Base-by-base conservation (phyloP, 139 green algal species). In the Chlamydomonas sp. region DNA sequence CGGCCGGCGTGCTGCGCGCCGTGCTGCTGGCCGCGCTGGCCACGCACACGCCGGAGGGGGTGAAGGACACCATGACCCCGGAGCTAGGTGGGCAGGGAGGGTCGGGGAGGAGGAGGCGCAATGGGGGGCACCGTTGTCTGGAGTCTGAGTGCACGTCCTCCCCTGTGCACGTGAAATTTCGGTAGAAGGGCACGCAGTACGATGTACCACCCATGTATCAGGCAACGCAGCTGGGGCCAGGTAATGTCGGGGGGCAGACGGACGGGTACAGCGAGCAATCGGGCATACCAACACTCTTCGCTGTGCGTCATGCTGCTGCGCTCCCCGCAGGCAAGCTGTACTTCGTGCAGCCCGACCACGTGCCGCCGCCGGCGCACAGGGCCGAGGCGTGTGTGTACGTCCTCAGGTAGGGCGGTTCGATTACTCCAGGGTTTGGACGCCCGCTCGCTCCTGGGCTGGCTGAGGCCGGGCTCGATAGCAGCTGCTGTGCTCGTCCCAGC, bases 371-470 rank as follows among this genome's bases (percentile, higher is more conserved):
- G 9, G 80, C 67, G 4, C 80, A 85, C 68, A 58, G 4, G 49
- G 66, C 57, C 2, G 80, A 85, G 80, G 68, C 80, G 58, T 57
- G 58, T 57, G 80, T 85, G 80, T 85, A 85, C 67, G 80, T 85
- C 15, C 57, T 85, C 5, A 7, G 71, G 80, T 85, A 67, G 59
- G 80, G 31, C 2, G 76, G 76, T 0, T 14, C 14, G 71, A 9
- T 14, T 20, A 14, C 14, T 14, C 15, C 59, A 15, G 59, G 76
- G 59, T 59, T 2, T 57, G 57, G 8, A 18, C 64, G 6, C 31
- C 31, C 31, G 31, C 31, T 49, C 31, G 31, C 31, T 49, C 31
- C 31, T 49, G 31, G 31, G 31, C 31, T 49, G 31, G 31, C 31
- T 64, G 57, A 20, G 57, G 75, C 8, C 8, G 4, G 75, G 49